phyloP scores from a whole-genome alignment of 1,284 basidiomycete species.

The Pseudozyma sp. region DNA sequence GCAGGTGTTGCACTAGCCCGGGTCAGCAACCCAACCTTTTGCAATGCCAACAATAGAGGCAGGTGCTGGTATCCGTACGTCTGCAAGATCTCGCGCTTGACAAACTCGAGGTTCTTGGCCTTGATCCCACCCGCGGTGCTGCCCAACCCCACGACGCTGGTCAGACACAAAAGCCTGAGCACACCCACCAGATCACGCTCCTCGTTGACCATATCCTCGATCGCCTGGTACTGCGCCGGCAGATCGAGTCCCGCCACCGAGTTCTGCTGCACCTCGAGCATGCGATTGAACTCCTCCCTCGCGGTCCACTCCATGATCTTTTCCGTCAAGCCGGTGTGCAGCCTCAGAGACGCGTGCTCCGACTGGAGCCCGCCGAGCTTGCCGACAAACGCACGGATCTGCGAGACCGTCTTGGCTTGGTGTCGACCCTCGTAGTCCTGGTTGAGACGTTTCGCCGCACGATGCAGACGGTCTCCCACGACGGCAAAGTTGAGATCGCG shows the following conservation, averaged over 20 bases:
- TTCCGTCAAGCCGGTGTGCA: constrained; percentile 95
- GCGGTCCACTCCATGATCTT: constrained; percentile 84
- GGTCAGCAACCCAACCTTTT: constrained; percentile 76
- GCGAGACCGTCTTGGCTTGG: constrained; percentile 88
- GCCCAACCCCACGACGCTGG: constrained; percentile 76
- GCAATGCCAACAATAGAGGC: constrained; percentile 83
- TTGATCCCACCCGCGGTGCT: constrained; percentile 80
- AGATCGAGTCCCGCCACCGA: constrained; percentile 75
- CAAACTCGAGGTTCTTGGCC: constrained; percentile 82
- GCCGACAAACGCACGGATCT: constrained; percentile 94
- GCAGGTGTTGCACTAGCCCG: constrained; percentile 8
- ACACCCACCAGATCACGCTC: constrained; percentile 52
- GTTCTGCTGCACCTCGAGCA: constrained; percentile 96
- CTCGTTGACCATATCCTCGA: constrained; percentile 62
- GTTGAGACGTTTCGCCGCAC: constrained; percentile 84
- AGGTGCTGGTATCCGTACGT: constrained; percentile 91
- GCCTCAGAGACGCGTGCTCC: constrained; percentile 86
- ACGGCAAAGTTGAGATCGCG: constrained; percentile 92
- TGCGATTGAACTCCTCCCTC: constrained; percentile 84
- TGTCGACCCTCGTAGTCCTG: constrained; percentile 87
- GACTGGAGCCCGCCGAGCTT: constrained; percentile 89
- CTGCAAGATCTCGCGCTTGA: constrained; percentile 93
- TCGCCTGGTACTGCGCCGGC: constrained; percentile 50
- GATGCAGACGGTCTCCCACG: constrained; percentile 86
- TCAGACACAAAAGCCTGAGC: constrained; percentile 84